Evolutionary conservation across 192 early-diverging fungal genomes (phyloP).

Genomic region (Geranomyces variabilis): DNA sequence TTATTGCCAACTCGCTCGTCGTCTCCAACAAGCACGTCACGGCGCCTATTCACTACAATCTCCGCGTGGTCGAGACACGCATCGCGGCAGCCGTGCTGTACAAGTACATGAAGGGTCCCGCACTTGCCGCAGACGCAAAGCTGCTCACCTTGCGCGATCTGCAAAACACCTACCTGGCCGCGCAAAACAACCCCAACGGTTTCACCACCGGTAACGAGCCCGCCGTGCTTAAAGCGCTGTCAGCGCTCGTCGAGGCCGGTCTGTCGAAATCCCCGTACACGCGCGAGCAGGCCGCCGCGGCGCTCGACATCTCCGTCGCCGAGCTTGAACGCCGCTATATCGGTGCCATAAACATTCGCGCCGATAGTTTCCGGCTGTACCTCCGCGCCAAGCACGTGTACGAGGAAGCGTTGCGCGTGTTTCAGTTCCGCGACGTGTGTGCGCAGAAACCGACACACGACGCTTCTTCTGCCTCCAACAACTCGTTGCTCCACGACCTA

Average conservation of each 20-base stretch:
- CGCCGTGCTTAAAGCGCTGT: slow-evolving; percentile 16
- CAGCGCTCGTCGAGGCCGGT: slow-evolving; percentile 16
- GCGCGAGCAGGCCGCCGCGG: slow-evolving; percentile 37
- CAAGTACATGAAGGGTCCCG: slow-evolving; percentile 9
- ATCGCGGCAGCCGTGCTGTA: slow-evolving; percentile 66
- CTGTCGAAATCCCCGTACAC: slow-evolving; percentile 38
- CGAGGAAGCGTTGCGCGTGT: slow-evolving; percentile 78
- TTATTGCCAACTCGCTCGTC: slow-evolving; percentile 88
- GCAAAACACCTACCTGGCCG: slow-evolving; percentile 28
- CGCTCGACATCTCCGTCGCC: slow-evolving; percentile 31
- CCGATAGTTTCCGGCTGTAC: slow-evolving; percentile 73
- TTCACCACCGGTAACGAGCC: slow-evolving; percentile 1
- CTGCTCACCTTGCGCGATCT: slow-evolving; percentile 29
- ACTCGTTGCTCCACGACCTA: slow-evolving; percentile 52
- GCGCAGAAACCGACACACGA: slow-evolving; percentile 31
- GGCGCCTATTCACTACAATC: slow-evolving; percentile 87
- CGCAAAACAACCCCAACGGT: not conserved
- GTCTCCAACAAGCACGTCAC: slow-evolving; percentile 85
- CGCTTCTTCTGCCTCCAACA: not conserved
- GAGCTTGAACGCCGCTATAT: slow-evolving; percentile 47
- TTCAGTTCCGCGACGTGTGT: slow-evolving; percentile 69
- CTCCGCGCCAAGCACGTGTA: slow-evolving; percentile 84
- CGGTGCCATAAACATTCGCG: slow-evolving; percentile 55
- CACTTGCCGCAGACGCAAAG: not conserved
- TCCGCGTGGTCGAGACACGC: slow-evolving; percentile 90